Evolutionary conservation across 2,329 filamentous ascomycete species (phyloP).

Genomic region (Metarhizium brunneum): DNA sequence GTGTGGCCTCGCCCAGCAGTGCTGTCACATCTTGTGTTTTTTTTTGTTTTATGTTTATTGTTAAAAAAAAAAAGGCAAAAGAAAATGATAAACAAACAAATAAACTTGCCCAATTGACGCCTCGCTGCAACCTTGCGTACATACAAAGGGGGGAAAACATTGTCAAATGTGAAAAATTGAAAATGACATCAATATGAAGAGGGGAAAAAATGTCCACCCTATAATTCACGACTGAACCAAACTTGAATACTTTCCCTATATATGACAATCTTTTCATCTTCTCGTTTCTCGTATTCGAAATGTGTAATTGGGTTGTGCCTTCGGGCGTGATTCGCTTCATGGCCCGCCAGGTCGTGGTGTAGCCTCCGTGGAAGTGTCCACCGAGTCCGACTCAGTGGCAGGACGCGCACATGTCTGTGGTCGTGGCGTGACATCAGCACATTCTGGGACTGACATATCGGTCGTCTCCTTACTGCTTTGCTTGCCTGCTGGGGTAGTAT

Average conservation of each 20-base stretch:
- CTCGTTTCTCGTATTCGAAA: not conserved
- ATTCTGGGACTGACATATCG: not conserved
- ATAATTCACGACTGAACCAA: not conserved
- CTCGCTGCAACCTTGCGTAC: slow-evolving; percentile 14
- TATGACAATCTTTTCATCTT: not conserved
- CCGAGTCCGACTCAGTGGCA: not conserved
- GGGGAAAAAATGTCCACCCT: not conserved
- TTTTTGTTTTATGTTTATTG: too few species aligned
- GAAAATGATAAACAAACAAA: not conserved
- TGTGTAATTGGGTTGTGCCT: not conserved
- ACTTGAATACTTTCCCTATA: not conserved
- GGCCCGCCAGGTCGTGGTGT: slow-evolving; percentile 28
- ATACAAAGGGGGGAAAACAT: slow-evolving; percentile 4
- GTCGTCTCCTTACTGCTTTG: not conserved
- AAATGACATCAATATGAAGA: slow-evolving; percentile 5
- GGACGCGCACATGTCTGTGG: slow-evolving; percentile 15
- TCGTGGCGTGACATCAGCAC: slow-evolving; percentile 22
- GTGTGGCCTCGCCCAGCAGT: not conserved
- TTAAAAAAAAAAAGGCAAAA: not conserved
- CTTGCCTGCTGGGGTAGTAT: not conserved
- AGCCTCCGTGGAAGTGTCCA: slow-evolving; percentile 19
- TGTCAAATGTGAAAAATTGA: slow-evolving; percentile 2
- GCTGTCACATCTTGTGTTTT: too few species aligned
- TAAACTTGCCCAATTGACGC: slow-evolving; percentile 9
- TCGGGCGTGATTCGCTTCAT: slow-evolving; percentile 6